A percentile compares a stretch with the other conserved stretches of the same genome.
phyloP scores from a whole-genome alignment of 441 rosid species.

The Erodium chrysanthum region DNA sequence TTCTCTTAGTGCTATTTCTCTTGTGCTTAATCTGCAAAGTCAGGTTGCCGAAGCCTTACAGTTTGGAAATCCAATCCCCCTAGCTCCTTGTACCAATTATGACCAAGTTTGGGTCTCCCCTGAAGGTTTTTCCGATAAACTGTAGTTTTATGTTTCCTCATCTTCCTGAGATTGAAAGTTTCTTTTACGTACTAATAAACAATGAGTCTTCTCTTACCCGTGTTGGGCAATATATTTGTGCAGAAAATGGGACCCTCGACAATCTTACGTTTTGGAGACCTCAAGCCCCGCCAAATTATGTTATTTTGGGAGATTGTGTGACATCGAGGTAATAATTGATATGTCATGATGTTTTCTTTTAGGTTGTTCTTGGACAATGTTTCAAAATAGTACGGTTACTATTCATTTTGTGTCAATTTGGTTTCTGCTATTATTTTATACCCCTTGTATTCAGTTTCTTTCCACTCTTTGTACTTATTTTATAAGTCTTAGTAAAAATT shows the following conservation, averaged over 20 bases:
- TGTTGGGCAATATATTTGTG: conserved; percentile 21
- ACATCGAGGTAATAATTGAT: conserved; percentile 67
- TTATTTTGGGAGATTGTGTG: conserved; percentile 95
- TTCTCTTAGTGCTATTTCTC: conserved; percentile 84
- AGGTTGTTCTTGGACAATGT: neutral
- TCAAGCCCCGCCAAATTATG: conserved; percentile 90
- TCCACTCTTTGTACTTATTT: neutral
- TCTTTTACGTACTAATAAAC: neutral
- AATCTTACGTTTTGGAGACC: conserved; percentile 98
- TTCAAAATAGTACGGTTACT: neutral
- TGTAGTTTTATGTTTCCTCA: neutral
- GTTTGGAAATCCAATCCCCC: conserved; percentile 78
- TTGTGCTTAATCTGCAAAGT: conserved; percentile 75
- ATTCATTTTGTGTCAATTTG: neutral
- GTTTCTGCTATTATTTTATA: neutral
- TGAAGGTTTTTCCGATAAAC: conserved; percentile 44
- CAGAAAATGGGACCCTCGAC: conserved; percentile 73
- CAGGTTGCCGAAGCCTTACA: conserved; percentile 79
- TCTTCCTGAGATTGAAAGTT: neutral
- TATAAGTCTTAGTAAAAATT: neutral
- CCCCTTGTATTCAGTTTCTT: neutral
- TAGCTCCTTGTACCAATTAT: conserved; percentile 84
- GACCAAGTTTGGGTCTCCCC: conserved; percentile 80
- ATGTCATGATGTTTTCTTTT: neutral
- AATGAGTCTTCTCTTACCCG: conserved; percentile 14